These are phyloP conservation scores for Ustilago hordei DNA, from an alignment of 1,284 basidiomycete genomes.

Conservation along the genomic window DNA sequence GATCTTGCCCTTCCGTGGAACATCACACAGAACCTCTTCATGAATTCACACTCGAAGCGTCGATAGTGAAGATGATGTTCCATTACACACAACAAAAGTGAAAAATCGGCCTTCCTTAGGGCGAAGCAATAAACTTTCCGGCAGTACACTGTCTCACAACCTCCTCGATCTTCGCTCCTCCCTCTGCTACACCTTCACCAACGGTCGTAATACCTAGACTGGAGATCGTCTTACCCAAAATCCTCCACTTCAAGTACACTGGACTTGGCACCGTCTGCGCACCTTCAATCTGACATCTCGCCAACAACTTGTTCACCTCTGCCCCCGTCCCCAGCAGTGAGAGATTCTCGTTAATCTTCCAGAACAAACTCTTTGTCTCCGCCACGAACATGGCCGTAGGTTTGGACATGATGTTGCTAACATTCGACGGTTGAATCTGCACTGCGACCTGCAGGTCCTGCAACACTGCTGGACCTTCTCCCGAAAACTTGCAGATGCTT, in stretches of 20 bases:
- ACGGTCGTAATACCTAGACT: conserved; percentile 14
- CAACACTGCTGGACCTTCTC: conserved; percentile 8
- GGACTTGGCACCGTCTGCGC: conserved; percentile 64
- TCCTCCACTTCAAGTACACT: conserved; percentile 71
- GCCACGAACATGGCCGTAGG: conserved; percentile 71
- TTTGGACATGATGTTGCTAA: conserved; percentile 73
- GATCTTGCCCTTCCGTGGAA: too few relatives aligned
- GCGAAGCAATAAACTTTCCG: conserved; percentile 49
- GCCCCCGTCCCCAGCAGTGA: conserved; percentile 2
- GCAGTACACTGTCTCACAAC: conserved; percentile 37
- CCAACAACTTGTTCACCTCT: conserved; percentile 71
- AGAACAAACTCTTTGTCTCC: conserved; percentile 69
- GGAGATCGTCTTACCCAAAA: conserved; percentile 68
- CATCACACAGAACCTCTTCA: too few relatives aligned
- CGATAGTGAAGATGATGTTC: too few relatives aligned
- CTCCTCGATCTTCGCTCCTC: conserved; percentile 25
- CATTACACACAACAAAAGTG: background rate
- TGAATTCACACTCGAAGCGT: too few relatives aligned
- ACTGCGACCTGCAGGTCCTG: conserved; percentile 70
- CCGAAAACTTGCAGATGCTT: conserved; percentile 23
- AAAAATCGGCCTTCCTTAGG: conserved; percentile 8
- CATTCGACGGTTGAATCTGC: conserved; percentile 69
- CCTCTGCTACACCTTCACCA: background rate
- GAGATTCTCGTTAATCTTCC: conserved; percentile 69
- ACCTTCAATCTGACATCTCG: conserved; percentile 70